Percentiles rank a stretch among this genome's conserved stretches.
Evolutionary conservation across 306 rosid genomes (phyloP).

Genomic region (Boehmeria nivea): DNA sequence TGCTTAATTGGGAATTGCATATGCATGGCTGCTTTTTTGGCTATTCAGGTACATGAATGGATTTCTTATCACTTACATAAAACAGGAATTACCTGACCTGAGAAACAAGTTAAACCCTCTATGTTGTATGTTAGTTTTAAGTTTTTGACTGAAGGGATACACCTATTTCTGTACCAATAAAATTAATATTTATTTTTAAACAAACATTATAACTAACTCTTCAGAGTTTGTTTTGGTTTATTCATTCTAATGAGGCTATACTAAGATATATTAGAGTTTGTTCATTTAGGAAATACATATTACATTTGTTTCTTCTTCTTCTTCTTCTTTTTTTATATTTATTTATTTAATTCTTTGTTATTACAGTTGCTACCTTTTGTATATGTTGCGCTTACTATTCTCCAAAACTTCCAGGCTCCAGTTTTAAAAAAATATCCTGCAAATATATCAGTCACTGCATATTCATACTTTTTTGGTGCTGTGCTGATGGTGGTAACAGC

Average conservation of each 20-base stretch:
- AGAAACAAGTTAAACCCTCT: neutral
- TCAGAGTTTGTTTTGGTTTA: no score
- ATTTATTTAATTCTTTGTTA: no score
- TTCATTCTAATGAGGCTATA: no score
- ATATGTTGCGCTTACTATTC: neutral
- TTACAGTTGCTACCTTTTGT: neutral
- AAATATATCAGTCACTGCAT: constrained; percentile 77
- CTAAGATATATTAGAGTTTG: no score
- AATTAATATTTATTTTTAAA: no score
- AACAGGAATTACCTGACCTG: neutral
- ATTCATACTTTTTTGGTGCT: constrained; percentile 73
- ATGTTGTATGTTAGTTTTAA: neutral
- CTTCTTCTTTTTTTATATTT: no score
- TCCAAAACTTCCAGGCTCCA: constrained; percentile 66
- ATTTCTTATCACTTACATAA: neutral
- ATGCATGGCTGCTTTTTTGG: constrained; percentile 89
- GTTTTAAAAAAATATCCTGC: constrained; percentile 70
- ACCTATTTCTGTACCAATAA: no score
- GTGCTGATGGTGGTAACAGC: constrained; percentile 60
- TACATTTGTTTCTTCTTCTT: no score
- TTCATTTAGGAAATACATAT: no score
- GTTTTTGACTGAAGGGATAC: no score
- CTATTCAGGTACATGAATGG: constrained; percentile 69
- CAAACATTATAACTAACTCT: no score
- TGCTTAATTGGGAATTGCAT: constrained; percentile 90